These are phyloP conservation scores for Claviceps arundinis DNA, from an alignment of 2,329 filamentous ascomycete genomes.

Conservation along the genomic window DNA sequence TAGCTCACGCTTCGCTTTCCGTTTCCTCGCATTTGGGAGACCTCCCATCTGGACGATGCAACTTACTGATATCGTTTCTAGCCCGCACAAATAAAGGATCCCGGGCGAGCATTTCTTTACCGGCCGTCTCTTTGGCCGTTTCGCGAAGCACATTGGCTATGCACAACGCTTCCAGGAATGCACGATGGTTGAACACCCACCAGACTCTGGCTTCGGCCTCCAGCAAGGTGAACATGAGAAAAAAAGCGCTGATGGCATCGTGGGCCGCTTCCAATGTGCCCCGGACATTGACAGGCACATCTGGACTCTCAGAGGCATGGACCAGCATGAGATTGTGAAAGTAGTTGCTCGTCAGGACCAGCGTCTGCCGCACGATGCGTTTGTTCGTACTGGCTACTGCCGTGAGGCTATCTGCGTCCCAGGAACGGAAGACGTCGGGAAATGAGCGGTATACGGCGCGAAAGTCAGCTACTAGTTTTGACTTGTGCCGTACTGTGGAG, in stretches of 20 bases:
- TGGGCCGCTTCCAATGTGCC: constrained; percentile 64
- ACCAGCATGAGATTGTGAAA: constrained; percentile 73
- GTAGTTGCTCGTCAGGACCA: constrained; percentile 72
- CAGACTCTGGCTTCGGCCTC: constrained; percentile 62
- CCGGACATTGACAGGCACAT: constrained; percentile 51
- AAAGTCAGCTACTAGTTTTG: constrained; percentile 56
- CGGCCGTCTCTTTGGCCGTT: constrained; percentile 30
- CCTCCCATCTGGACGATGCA: neutral
- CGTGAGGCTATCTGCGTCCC: constrained; percentile 47
- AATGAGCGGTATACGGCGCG: constrained; percentile 60
- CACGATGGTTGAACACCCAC: constrained; percentile 76
- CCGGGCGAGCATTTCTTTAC: constrained; percentile 30
- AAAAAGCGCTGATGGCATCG: constrained; percentile 61
- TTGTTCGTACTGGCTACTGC: constrained; percentile 45
- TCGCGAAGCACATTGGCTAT: constrained; percentile 49
- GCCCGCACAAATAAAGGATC: constrained; percentile 49
- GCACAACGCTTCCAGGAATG: constrained; percentile 63
- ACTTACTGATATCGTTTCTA: constrained; percentile 46
- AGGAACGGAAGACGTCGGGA: constrained; percentile 55
- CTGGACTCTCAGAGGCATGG: constrained; percentile 54
- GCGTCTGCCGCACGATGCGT: constrained; percentile 56
- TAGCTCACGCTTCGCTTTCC: neutral
- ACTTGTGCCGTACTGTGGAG: constrained; percentile 53
- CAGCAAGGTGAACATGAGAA: constrained; percentile 56
- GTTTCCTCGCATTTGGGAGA: neutral